Conservation (phyloP, 108 stramenopile genomes). For the Seminavis robusta region DNA sequence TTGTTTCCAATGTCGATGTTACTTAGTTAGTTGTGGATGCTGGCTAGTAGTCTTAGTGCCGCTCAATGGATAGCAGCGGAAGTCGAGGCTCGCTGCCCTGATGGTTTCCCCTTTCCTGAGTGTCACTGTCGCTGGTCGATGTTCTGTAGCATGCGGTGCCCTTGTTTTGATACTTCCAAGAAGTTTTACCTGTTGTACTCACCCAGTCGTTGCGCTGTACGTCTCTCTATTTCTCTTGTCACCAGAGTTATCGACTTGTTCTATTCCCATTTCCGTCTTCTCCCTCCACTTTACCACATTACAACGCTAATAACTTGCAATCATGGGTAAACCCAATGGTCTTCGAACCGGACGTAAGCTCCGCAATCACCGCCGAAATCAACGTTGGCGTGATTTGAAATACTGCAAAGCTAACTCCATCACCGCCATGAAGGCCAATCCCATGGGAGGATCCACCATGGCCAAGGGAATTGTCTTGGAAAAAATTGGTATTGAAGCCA, state of each 20-base stretch:
- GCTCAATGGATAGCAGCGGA: no score
- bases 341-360: slow-evolving; percentile 99
- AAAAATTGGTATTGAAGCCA: slow-evolving; percentile 99
- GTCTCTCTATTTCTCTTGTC: not conserved
- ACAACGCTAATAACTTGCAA: slow-evolving; percentile 16
- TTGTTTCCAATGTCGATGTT: no score
- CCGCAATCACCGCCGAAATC: slow-evolving; percentile 94
- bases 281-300: not conserved
- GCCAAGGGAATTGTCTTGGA: slow-evolving; percentile 99
- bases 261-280: not conserved
- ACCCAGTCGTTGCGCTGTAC: not conserved
- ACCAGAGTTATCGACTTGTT: no score
- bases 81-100: no score
- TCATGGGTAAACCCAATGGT: slow-evolving; percentile 97
- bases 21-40: no score
- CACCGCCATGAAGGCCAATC: slow-evolving; percentile 99
- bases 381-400: slow-evolving; percentile 92
- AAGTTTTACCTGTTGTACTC: no score
- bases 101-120: no score
- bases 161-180: no score
- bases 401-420: slow-evolving; percentile 99
- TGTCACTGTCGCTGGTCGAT: no score
- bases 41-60: no score
- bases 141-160: no score
- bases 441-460: slow-evolving; percentile 99